phyloP scores from a whole-genome alignment of 805 yeast genomes.

The Ogataea pini region DNA sequence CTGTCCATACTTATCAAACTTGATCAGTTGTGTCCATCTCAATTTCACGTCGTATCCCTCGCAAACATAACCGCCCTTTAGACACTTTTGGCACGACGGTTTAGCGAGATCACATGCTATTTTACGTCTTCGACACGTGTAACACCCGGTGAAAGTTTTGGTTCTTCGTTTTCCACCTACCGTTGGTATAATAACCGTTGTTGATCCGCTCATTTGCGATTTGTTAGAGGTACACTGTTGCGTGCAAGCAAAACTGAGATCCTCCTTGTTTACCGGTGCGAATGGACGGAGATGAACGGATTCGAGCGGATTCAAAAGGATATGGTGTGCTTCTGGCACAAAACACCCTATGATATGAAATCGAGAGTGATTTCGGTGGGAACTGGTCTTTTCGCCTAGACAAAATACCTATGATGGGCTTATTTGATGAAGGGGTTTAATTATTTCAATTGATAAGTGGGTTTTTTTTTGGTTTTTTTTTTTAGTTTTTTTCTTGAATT shows the following conservation, averaged over 20 bases:
- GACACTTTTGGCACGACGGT: conserved; percentile 75
- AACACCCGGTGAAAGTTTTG: conserved; percentile 86
- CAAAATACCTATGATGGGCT: too few relatives aligned
- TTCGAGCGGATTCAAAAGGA: too few relatives aligned
- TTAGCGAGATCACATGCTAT: conserved; percentile 74
- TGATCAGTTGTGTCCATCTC: conserved; percentile 68
- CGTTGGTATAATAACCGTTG: background rate
- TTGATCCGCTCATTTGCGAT: background rate
- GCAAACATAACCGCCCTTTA: conserved; percentile 64
- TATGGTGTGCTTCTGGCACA: too few relatives aligned
- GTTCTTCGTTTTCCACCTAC: conserved; percentile 38
- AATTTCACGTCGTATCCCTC: conserved; percentile 83
- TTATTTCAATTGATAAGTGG: background rate
- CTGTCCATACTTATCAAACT: conserved; percentile 48
- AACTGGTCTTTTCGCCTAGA: too few relatives aligned
- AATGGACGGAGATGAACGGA: too few relatives aligned
- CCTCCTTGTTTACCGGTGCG: too few relatives aligned
- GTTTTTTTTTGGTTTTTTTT: background rate
- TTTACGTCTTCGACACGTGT: conserved; percentile 80
- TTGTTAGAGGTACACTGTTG: too few relatives aligned
- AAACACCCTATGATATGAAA: too few relatives aligned
- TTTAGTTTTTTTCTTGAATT: background rate
- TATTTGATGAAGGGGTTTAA: too few relatives aligned
- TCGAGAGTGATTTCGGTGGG: too few relatives aligned
- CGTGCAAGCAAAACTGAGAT: too few relatives aligned